These are phyloP conservation scores for Gnetum montanum DNA, from an alignment of 75 land plant genomes.

Conservation along the genomic window DNA sequence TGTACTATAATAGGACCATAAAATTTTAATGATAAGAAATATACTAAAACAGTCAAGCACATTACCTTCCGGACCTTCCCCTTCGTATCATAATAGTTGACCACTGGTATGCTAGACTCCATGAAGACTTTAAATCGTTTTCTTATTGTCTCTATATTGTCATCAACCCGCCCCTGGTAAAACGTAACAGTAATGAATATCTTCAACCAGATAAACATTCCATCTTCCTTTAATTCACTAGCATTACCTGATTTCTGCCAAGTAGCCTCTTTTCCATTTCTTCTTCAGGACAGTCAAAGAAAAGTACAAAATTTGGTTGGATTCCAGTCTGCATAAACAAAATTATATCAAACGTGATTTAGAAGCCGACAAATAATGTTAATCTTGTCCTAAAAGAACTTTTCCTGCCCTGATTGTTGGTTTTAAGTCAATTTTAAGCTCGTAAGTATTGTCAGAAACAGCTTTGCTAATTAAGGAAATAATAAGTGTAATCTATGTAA, in stretches of 20 bases:
- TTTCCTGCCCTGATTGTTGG: too few species aligned
- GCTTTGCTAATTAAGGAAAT: too few species aligned
- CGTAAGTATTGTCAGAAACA: too few species aligned
- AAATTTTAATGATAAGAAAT: not conserved
- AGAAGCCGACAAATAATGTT: too few species aligned
- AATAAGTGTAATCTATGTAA: too few species aligned
- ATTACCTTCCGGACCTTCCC: slow-evolving; percentile 76
- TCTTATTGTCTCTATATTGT: slow-evolving; percentile 82
- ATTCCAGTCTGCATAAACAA: slow-evolving; percentile 54
- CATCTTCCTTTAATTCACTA: too few species aligned
- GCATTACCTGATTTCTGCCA: slow-evolving; percentile 55
- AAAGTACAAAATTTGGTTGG: slow-evolving; percentile 66
- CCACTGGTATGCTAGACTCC: slow-evolving; percentile 82
- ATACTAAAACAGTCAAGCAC: not conserved
- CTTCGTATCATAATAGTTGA: slow-evolving; percentile 48
- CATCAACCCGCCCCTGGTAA: slow-evolving; percentile 79
- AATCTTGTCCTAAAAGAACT: too few species aligned
- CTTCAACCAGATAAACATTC: too few species aligned
- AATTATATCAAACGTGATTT: too few species aligned
- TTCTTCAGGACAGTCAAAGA: slow-evolving; percentile 73
- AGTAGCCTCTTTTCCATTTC: slow-evolving; percentile 82
- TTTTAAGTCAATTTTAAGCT: too few species aligned
- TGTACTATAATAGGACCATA: not conserved
- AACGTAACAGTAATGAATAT: too few species aligned
- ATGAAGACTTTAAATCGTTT: slow-evolving; percentile 79